Conservation (phyloP, 1,284 basidiomycete genomes). For the Boletellus dicymbophilus region DNA sequence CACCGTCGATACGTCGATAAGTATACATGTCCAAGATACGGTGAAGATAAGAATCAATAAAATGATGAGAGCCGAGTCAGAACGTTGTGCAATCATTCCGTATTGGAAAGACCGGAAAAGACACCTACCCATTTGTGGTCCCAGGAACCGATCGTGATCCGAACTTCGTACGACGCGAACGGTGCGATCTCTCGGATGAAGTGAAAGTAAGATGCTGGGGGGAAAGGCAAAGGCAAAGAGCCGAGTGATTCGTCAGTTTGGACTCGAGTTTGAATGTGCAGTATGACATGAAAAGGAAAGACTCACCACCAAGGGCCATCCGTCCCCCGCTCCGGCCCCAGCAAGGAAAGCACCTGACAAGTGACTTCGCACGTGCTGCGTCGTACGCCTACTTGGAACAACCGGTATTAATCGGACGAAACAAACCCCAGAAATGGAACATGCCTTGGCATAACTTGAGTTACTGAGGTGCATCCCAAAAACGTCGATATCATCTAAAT, state of each 20-base stretch:
- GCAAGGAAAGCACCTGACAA: slow-evolving; percentile 57
- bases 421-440: slow-evolving; percentile 8
- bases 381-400: slow-evolving; percentile 41
- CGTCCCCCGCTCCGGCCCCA: slow-evolving; percentile 67
- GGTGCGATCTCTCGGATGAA: slow-evolving; percentile 84
- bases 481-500: slow-evolving; percentile 64
- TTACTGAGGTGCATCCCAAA: slow-evolving; percentile 75
- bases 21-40: no score
- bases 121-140: slow-evolving; percentile 80
- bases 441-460: slow-evolving; percentile 73
- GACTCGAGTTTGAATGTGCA: no score
- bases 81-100: no score
- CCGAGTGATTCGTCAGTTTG: no score
- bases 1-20: background rate
- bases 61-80: no score
- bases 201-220: slow-evolving; percentile 66
- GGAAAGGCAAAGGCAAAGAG: no score
- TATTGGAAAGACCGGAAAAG: no score
- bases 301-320: slow-evolving; percentile 67
- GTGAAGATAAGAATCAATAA: no score
- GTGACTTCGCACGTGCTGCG: slow-evolving; percentile 41
- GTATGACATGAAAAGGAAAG: no score
- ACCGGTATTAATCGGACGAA: no score
- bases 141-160: slow-evolving; percentile 70
- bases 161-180: slow-evolving; percentile 67